These are phyloP conservation scores for Suillus weaverae DNA, from an alignment of 768 basidiomycete species.

Conservation along the genomic window DNA sequence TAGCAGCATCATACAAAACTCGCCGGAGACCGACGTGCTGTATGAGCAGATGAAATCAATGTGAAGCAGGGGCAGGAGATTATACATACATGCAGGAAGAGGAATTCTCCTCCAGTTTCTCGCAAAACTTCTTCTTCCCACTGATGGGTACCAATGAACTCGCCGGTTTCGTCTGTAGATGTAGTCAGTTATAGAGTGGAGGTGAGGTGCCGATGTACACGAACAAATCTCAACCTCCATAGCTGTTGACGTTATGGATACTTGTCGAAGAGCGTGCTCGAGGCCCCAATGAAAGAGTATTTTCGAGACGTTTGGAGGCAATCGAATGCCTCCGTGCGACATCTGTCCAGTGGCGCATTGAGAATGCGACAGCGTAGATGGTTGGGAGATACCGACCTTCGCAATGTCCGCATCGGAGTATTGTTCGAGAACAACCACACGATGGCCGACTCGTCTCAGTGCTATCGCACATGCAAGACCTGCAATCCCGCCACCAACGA, in stretches of 20 bases:
- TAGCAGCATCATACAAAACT: conserved; percentile 47
- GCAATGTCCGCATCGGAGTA: conserved; percentile 38
- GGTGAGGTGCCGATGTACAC: conserved; percentile 11
- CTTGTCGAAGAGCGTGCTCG: conserved; percentile 40
- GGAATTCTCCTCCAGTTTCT: conserved; percentile 51
- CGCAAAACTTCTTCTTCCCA: conserved; percentile 49
- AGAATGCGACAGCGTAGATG: background rate
- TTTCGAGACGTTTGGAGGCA: conserved; percentile 60
- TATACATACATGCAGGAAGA: conserved; percentile 46
- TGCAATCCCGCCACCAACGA: conserved; percentile 54
- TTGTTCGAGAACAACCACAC: conserved; percentile 58
- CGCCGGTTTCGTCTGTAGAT: conserved; percentile 43
- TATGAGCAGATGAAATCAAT: conserved; percentile 5
- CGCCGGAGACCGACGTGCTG: conserved; percentile 55
- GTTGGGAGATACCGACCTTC: conserved; percentile 26
- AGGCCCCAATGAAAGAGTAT: conserved; percentile 58
- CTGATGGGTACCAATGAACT: conserved; percentile 43
- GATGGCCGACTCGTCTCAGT: conserved; percentile 57
- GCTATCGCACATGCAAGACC: conserved; percentile 58
- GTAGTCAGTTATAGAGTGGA: conserved; percentile 15
- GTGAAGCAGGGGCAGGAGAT: background rate
- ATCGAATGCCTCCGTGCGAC: conserved; percentile 41
- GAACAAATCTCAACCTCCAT: conserved; percentile 29
- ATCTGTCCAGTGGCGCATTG: conserved; percentile 22
- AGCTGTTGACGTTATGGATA: conserved; percentile 23